Percentiles rank a stretch among this genome's conserved stretches.
These are phyloP conservation scores for Xylariomycetidae sp. DNA, from an alignment of 2,329 filamentous ascomycete species.

Conservation along the genomic window DNA sequence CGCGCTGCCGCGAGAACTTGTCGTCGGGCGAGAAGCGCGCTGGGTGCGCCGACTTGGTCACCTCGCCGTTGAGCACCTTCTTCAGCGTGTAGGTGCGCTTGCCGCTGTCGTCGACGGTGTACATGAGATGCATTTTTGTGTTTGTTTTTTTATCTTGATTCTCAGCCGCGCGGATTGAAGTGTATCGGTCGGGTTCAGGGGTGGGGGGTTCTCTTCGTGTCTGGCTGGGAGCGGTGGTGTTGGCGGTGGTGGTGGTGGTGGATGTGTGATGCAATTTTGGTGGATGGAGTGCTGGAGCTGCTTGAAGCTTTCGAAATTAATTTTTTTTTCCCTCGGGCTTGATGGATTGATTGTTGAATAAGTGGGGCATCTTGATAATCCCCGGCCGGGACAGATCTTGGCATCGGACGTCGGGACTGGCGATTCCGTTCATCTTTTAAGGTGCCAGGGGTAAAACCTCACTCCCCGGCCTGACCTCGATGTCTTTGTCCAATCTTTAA, in stretches of 20 bases:
- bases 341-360: background rate
- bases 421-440: too few relatives aligned
- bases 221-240: background rate
- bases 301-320: background rate
- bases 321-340: background rate
- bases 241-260: background rate
- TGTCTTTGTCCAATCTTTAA: too few relatives aligned
- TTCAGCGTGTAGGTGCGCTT: constrained; percentile 94
- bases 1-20: constrained; percentile 95
- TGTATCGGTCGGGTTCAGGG: background rate
- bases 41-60: constrained; percentile 94
- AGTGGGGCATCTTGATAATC: background rate
- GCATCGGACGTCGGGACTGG: too few relatives aligned
- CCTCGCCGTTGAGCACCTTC: constrained; percentile 76
- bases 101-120: constrained; percentile 76
- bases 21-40: constrained; percentile 97
- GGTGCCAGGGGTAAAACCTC: too few relatives aligned
- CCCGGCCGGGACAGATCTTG: background rate
- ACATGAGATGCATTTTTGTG: constrained; percentile 61
- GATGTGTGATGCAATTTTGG: background rate
- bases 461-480: too few relatives aligned
- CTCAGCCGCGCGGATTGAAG: background rate
- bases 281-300: too few relatives aligned
- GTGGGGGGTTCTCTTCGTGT: background rate
- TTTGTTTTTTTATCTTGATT: background rate